Evolutionary conservation across 2,329 filamentous ascomycete species (phyloP).

Genomic region (Microcera coccophila): DNA sequence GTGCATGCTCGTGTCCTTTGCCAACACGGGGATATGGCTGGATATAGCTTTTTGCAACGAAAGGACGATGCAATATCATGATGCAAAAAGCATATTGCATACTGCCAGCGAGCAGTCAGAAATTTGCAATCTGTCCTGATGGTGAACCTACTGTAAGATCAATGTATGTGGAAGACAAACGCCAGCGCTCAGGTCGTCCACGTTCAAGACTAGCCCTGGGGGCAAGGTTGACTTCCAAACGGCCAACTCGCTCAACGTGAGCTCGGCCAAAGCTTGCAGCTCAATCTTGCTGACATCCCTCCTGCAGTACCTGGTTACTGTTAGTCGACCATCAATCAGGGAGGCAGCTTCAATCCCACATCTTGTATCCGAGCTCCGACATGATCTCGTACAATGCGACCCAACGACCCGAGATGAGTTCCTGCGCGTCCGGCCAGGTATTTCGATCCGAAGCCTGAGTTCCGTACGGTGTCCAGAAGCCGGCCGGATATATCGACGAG

Average conservation of each 20-base stretch:
- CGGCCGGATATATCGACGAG: constrained; percentile 1
- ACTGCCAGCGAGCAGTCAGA: constrained; percentile 6
- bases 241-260: too few relatives aligned
- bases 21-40: constrained; percentile 20
- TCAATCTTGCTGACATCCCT: too few relatives aligned
- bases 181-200: constrained; percentile 12
- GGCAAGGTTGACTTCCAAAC: constrained; percentile 22
- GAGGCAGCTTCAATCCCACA: too few relatives aligned
- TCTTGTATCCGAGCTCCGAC: too few relatives aligned
- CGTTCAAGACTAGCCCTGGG: constrained; percentile 15
- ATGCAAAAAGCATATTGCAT: constrained; percentile 28
- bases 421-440: too few relatives aligned
- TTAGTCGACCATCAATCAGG: too few relatives aligned
- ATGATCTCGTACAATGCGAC: too few relatives aligned
- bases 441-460: too few relatives aligned
- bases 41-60: constrained; percentile 24
- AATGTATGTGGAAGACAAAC: constrained; percentile 23
- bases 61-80: constrained; percentile 25
- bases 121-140: too few relatives aligned
- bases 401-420: too few relatives aligned
- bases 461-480: constrained; percentile 15
- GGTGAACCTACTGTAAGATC: constrained; percentile 17
- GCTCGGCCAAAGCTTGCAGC: too few relatives aligned
- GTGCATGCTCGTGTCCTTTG: constrained; percentile 20
- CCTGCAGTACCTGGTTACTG: too few relatives aligned